phyloP scores from a whole-genome alignment of 345 rosid species.

The Corchorus capsularis region DNA sequence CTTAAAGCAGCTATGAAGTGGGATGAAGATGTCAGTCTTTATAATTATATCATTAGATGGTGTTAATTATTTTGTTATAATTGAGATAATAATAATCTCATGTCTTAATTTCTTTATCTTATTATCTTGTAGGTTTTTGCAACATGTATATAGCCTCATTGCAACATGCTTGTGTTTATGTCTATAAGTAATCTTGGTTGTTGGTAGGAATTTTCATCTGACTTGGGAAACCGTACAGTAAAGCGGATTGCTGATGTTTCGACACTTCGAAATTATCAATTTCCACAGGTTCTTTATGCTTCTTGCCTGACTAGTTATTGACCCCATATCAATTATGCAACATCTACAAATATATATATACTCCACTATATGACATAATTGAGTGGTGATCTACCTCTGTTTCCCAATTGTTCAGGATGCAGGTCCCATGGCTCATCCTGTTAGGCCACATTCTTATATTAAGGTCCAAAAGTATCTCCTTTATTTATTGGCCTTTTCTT shows the following conservation, averaged over 20 bases:
- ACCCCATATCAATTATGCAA: neutral
- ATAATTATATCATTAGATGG: constrained; percentile 2
- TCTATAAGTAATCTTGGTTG: neutral
- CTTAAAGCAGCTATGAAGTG: constrained; percentile 98
- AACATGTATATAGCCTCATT: constrained; percentile 57
- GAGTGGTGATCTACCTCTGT: neutral
- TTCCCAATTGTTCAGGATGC: constrained; percentile 62
- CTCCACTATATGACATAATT: neutral
- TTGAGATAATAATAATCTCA: constrained; percentile 11
- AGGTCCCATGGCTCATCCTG: constrained; percentile 99
- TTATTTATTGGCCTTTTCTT: neutral
- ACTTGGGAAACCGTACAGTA: constrained; percentile 98
- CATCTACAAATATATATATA: neutral
- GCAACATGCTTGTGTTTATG: neutral
- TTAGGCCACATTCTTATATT: constrained; percentile 96
- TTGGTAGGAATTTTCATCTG: constrained; percentile 93
- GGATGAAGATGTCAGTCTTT: constrained; percentile 93
- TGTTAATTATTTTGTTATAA: neutral
- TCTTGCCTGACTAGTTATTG: neutral
- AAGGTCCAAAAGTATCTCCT: constrained; percentile 54
- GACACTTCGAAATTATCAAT: constrained; percentile 81
- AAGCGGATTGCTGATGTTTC: constrained; percentile 97
- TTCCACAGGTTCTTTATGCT: constrained; percentile 70
- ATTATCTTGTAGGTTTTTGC: constrained; percentile 72
- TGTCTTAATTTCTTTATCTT: constrained; percentile 17